A percentile compares a stretch with the other conserved stretches of the same genome.
Evolutionary conservation across 139 green algal species (phyloP).

Genomic region (Chlorella ohadii): DNA sequence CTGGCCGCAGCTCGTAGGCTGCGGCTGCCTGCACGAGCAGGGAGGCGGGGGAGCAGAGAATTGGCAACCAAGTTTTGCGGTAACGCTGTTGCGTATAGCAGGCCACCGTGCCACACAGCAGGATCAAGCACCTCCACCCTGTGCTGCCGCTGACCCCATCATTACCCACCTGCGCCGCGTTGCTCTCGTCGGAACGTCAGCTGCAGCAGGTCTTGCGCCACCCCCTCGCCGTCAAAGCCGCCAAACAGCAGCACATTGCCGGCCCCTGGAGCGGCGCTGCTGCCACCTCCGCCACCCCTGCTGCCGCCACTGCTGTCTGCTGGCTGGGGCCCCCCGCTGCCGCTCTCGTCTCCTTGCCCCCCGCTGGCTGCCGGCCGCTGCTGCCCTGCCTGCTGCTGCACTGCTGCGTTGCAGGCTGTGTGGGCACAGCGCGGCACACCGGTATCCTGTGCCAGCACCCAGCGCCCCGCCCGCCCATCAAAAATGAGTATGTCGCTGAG

Average conservation of each 20-base stretch:
- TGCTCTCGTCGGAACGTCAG: constrained; percentile 40
- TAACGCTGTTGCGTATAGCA: not conserved
- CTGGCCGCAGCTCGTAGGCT: constrained; percentile 35
- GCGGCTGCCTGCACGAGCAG: constrained; percentile 4
- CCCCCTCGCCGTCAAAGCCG: constrained; percentile 60
- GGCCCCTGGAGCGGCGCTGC: not conserved
- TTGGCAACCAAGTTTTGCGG: not conserved
- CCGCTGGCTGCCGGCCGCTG: not conserved
- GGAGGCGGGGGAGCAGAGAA: too few species aligned
- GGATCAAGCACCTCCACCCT: too few species aligned
- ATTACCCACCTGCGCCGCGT: constrained; percentile 22
- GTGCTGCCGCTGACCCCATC: not conserved
- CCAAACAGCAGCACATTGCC: constrained; percentile 58
- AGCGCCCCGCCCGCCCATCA: constrained; percentile 51
- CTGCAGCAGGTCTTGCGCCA: constrained; percentile 59
- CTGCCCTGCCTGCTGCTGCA: constrained; percentile 11
- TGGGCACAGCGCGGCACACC: constrained; percentile 65
- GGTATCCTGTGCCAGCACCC: constrained; percentile 54
- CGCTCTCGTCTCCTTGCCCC: too few species aligned
- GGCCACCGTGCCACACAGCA: too few species aligned
- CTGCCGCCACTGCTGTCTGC: not conserved
- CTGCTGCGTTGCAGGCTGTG: constrained; percentile 19
- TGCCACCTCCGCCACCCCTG: not conserved
- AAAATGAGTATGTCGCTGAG: constrained; percentile 60
- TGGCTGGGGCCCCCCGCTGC: too few species aligned